phyloP scores from a whole-genome alignment of 1,284 basidiomycete genomes.

The Apiotrichum laibachii region DNA sequence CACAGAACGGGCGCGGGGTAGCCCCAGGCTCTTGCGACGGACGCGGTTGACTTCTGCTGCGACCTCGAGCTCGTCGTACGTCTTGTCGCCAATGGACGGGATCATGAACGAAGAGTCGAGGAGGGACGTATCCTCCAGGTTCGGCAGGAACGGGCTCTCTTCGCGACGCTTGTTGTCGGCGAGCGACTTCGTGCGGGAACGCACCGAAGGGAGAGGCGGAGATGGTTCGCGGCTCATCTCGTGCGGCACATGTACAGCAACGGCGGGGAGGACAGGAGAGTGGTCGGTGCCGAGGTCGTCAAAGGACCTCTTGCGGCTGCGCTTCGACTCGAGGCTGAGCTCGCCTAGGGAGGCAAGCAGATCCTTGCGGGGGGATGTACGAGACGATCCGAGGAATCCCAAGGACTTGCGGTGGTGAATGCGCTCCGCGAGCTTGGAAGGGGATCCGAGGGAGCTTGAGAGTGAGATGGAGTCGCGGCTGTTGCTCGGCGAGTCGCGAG shows the following conservation, averaged over 20 bases:
- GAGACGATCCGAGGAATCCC: not conserved
- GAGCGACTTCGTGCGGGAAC: no score
- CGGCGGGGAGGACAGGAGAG: not conserved
- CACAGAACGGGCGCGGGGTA: constrained; percentile 3
- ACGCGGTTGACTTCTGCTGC: constrained; percentile 15
- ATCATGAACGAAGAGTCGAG: constrained; percentile 13
- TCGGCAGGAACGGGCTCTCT: not conserved
- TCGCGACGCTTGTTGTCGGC: not conserved
- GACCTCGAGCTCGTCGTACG: constrained; percentile 23
- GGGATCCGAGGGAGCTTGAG: not conserved
- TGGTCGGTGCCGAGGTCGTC: not conserved
- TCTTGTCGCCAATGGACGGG: constrained; percentile 16
- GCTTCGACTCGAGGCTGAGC: not conserved
- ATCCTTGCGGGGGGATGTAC: not conserved
- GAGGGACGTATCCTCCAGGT: constrained; percentile 4
- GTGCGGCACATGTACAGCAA: not conserved
- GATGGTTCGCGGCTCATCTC: not conserved
- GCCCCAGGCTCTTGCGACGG: constrained; percentile 11
- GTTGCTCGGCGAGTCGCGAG: no score
- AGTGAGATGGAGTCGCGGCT: no score
- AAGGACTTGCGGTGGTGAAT: not conserved
- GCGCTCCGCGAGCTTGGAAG: not conserved
- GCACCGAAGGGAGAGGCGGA: not conserved
- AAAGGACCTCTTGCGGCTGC: not conserved
- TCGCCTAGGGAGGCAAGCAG: not conserved